Evolutionary conservation across 140 eudicot genomes (phyloP), one percentile per base, ranked within the genome.

Genomic region (Flaveria floridana): DNA sequence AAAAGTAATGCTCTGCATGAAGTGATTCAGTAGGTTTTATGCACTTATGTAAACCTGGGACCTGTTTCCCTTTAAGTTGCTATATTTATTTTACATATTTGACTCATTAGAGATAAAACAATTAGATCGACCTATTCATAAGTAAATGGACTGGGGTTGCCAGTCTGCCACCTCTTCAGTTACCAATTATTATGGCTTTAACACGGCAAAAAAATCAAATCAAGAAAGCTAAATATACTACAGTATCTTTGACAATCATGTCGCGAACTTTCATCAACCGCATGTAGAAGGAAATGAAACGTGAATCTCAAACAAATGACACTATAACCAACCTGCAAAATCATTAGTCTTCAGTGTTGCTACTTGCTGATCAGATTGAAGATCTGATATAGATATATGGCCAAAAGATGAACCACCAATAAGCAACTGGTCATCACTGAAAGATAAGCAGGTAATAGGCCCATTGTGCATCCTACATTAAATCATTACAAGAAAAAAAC

Each of bases 381-480:
- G 85, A 86, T 86, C 95, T 13, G 88, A 84, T 50, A 92, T 19
- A 48, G 90, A 81, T 65, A 92, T 74, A 76, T 78, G 82, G 12
- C 98, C 98, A 61, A 67, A 78, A 55, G 96, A 81, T 39, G 98
- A 92, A 73, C 96, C 96, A 59, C 95, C 85, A 61, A 86, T 77
- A 76, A 92, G 84, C 85, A 89, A 71, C 78, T 89, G 96, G 82
- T 85, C 92, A 55, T 89, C 96, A 55, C 73, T 82, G 53, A 86
- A 83, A 21, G 96, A 82, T 74, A 92, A 79, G 78, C 92, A 87
- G 16, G 92, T 82, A 56, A 87, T 82, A 28, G 95, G 85, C 68
- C 95, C 90, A 75, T 79, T 76, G 76, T 87, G 96, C 91, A 89
- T 92, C 95, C 98, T 92, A 88, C 83, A 81, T 67, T 46, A 39